phyloP scores from a whole-genome alignment of 805 yeast species.

The Brettanomyces sp. region DNA sequence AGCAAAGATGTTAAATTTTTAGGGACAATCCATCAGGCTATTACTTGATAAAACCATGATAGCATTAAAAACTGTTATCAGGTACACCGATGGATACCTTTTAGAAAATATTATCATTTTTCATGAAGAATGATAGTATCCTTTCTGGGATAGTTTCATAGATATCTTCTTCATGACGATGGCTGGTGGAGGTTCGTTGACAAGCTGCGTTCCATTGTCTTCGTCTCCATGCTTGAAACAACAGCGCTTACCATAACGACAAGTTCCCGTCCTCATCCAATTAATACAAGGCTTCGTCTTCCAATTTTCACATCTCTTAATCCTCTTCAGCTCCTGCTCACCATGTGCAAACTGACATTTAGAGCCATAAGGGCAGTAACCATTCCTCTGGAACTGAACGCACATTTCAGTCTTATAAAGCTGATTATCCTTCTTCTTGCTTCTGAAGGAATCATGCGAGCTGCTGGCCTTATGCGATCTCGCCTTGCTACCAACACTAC shows the following conservation, averaged over 20 bases:
- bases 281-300: slow-evolving; percentile 86
- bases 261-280: slow-evolving; percentile 73
- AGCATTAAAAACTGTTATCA: too few species aligned
- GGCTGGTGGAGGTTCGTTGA: slow-evolving; percentile 2
- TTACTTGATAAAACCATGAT: too few species aligned
- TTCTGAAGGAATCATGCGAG: too few species aligned
- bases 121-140: neutral
- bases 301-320: slow-evolving; percentile 74
- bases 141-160: slow-evolving; percentile 3
- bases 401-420: slow-evolving; percentile 89
- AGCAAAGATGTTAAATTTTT: too few species aligned
- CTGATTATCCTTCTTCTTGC: slow-evolving; percentile 3
- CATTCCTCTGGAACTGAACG: slow-evolving; percentile 61
- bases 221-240: slow-evolving; percentile 74
- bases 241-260: slow-evolving; percentile 86
- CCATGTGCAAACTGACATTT: slow-evolving; percentile 97
- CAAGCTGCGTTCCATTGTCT: slow-evolving; percentile 11
- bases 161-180: slow-evolving; percentile 2
- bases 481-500: neutral
- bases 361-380: slow-evolving; percentile 75
- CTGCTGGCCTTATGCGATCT: neutral
- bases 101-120: too few species aligned
- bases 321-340: slow-evolving; percentile 57
- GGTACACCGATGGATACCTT: too few species aligned
- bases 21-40: too few species aligned